Evolutionary conservation across 768 basidiomycete genomes (phyloP).

Genomic region (Auriscalpium orientale): DNA sequence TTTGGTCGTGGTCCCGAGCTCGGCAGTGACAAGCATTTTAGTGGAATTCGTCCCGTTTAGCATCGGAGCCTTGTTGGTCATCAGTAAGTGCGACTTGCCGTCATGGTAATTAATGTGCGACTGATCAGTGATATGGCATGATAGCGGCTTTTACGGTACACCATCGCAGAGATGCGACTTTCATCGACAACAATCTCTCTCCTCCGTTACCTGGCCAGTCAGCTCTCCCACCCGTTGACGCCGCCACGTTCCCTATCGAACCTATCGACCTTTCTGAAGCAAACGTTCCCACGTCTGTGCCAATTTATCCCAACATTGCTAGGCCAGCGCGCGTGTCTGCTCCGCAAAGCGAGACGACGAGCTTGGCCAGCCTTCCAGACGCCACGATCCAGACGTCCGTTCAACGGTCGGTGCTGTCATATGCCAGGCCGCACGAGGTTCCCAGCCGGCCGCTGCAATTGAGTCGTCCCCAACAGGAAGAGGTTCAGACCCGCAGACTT

Average conservation of each 20-base stretch:
- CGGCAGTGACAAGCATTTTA: conserved; percentile 26
- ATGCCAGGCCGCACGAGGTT: neutral
- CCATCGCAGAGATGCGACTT: neutral
- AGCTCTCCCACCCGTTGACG: neutral
- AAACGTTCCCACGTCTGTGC: too few species aligned
- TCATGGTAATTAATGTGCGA: neutral
- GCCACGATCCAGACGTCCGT: neutral
- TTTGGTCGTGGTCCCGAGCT: conserved; percentile 31
- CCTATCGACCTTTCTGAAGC: neutral
- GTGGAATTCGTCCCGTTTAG: conserved; percentile 36
- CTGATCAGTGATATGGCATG: neutral
- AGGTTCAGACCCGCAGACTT: neutral
- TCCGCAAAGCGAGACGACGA: too few species aligned
- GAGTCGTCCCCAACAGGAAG: neutral
- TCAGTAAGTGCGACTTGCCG: conserved; percentile 26
- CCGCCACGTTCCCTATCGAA: neutral
- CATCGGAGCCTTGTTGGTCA: conserved; percentile 32
- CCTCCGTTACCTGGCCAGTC: neutral
- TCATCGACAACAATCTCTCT: neutral
- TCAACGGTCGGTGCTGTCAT: neutral
- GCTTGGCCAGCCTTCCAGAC: neutral
- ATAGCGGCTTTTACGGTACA: conserved; percentile 16
- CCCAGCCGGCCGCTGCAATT: neutral
- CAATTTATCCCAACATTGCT: neutral
- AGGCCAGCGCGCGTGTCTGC: too few species aligned